phyloP scores from a whole-genome alignment of 1,284 basidiomycete species.

The Apiotrichum veenhuisii region DNA sequence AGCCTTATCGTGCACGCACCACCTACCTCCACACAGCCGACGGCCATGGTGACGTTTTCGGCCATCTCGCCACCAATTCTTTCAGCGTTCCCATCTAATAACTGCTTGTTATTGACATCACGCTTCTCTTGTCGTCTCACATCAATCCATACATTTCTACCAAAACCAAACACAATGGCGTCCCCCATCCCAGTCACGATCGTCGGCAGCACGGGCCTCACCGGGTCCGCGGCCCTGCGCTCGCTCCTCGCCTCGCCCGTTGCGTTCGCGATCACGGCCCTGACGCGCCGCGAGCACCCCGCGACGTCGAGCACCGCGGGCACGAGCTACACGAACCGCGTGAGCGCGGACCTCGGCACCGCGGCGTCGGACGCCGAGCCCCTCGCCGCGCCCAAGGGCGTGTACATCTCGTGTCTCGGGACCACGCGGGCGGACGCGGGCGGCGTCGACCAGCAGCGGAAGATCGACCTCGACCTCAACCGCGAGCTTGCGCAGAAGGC shows the following conservation, averaged over 20 bases:
- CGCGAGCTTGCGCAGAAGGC: slow-evolving; percentile 38
- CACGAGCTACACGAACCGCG: slow-evolving; percentile 25
- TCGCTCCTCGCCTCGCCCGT: slow-evolving; percentile 29
- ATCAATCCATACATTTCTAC: background rate
- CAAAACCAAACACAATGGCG: background rate
- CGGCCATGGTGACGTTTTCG: too few species aligned
- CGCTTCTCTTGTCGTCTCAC: too few species aligned
- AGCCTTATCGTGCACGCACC: too few species aligned
- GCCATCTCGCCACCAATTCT: too few species aligned
- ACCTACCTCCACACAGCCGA: too few species aligned
- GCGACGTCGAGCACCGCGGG: slow-evolving; percentile 4
- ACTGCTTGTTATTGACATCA: too few species aligned
- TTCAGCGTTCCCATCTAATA: too few species aligned
- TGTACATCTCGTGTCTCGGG: slow-evolving; percentile 41
- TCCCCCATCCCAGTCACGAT: slow-evolving; percentile 32
- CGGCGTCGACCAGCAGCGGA: slow-evolving; percentile 27
- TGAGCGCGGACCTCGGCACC: slow-evolving; percentile 26
- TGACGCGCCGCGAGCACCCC: slow-evolving; percentile 35
- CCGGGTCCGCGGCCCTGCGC: slow-evolving; percentile 33
- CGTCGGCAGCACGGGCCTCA: slow-evolving; percentile 46
- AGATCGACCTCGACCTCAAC: slow-evolving; percentile 42
- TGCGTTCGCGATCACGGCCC: slow-evolving; percentile 35
- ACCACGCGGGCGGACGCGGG: slow-evolving; percentile 42
- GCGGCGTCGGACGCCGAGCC: slow-evolving; percentile 11
- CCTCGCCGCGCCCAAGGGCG: slow-evolving; percentile 21